These are phyloP conservation scores for Hypoxylon sp. DNA, from an alignment of 2,329 filamentous ascomycete species.

Conservation along the genomic window DNA sequence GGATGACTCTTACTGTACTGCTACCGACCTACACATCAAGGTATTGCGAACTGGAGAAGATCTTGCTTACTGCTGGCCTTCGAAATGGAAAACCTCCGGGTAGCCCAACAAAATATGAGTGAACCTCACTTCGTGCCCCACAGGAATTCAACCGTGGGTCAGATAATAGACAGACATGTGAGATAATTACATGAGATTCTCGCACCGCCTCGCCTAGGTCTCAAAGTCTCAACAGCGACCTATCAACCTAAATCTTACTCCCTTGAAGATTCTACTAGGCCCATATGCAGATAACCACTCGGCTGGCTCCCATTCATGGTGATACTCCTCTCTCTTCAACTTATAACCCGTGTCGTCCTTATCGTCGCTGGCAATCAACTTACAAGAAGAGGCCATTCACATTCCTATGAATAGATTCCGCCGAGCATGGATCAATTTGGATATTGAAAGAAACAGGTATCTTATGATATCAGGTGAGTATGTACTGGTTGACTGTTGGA, in stretches of 20 bases:
- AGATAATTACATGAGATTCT: too few relatives aligned
- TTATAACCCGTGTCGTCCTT: too few relatives aligned
- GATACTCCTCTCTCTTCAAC: too few relatives aligned
- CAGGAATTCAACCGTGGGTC: neutral
- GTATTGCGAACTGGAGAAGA: neutral
- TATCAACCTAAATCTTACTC: neutral
- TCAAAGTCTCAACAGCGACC: too few relatives aligned
- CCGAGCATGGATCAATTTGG: neutral
- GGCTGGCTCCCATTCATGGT: too few relatives aligned
- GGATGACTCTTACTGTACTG: neutral
- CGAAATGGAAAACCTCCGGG: neutral
- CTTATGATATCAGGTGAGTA: neutral
- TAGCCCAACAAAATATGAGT: neutral
- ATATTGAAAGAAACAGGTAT: neutral
- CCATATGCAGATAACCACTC: too few relatives aligned
- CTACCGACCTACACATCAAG: neutral
- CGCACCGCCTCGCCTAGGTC: too few relatives aligned
- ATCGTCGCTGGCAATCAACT: neutral
- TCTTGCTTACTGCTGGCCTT: neutral
- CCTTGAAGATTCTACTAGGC: neutral
- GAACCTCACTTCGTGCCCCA: neutral
- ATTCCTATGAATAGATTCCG: neutral
- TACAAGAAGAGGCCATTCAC: neutral
- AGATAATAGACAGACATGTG: too few relatives aligned
- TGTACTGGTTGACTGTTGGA: too few relatives aligned